Evolutionary conservation across 1,284 basidiomycete species (phyloP), one percentile per base, ranked within the genome.

Genomic region (Fomitopsis schrenkii): DNA sequence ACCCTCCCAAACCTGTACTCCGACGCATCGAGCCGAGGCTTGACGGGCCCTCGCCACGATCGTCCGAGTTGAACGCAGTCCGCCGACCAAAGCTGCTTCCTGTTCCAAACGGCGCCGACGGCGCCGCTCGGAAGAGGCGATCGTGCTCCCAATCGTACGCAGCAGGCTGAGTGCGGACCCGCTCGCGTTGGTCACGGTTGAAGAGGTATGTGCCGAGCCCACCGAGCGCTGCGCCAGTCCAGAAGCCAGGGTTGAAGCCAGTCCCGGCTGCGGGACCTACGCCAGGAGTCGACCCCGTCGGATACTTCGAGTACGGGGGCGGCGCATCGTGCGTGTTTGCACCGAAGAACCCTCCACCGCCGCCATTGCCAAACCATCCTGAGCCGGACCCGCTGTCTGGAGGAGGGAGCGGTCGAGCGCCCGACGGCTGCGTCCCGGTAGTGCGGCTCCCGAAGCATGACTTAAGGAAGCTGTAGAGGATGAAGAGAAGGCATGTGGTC

Each of bases 181-280:
- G 57, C 59, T 17, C 60, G 35, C 64, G 63, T 53, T 63, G 50
- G 26, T 69, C 67, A 28, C 79, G 74, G 65, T 83, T 86, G 70
- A 80, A 76, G 8, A 87, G 68, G 65, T 85, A 83, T 22, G 83
- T 82, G 0, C 85, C 88, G 0, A 88, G 71, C 42, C 86, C 87
- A 7, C 91, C 93, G 0, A 88, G 69, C 0, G 83, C 82, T 12
- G 89, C 82, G 15, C 94, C 93, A 0, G 87, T 88, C 90, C 88
- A 94, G 72, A 95, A 94, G 1, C 92, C 93, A 3, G 90, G 88
- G 55, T 78, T 72, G 78, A 85, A 85, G 54, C 64, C 78, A 7
- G 28, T 26, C 17, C 33, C 50, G 1, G 50, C 30, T 59, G 68
- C 67, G 33, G 68, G 73, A 10, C 70, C 71, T 0, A 74, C 65